Conservation (phyloP, 1,284 basidiomycete species). For the Sphagnurus paluster region DNA sequence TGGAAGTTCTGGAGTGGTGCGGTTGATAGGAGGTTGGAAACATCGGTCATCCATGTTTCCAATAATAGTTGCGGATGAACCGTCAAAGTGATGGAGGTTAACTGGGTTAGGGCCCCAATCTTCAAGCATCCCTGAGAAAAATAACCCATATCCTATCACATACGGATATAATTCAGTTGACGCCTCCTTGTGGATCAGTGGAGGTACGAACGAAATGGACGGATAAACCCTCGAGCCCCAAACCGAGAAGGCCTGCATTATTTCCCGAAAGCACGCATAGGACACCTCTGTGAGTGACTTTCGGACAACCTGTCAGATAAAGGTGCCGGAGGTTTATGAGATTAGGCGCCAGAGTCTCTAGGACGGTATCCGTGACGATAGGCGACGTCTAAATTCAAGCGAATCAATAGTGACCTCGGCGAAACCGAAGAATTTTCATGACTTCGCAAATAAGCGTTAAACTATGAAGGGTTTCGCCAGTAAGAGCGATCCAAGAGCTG, state of each 20-base stretch:
- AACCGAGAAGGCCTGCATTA: constrained; percentile 42
- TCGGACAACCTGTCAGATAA: constrained; percentile 63
- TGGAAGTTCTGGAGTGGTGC: constrained; percentile 59
- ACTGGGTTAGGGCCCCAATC: constrained; percentile 36
- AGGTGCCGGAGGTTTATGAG: constrained; percentile 53
- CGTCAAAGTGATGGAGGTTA: constrained; percentile 62
- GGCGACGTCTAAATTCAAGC: constrained; percentile 45
- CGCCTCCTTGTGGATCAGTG: background rate
- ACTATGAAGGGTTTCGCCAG: constrained; percentile 45
- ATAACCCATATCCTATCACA: constrained; percentile 48
- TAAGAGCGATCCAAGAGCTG: constrained; percentile 48
- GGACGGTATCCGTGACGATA: constrained; percentile 53
- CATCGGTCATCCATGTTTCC: constrained; percentile 42
- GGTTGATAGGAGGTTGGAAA: constrained; percentile 43
- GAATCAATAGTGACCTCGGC: constrained; percentile 9
- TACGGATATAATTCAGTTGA: background rate
- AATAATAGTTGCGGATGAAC: constrained; percentile 37
- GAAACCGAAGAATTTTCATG: background rate
- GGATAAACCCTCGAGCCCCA: constrained; percentile 68
- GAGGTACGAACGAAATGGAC: constrained; percentile 48
- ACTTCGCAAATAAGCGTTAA: constrained; percentile 72
- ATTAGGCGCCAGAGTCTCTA: constrained; percentile 48
- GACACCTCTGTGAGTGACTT: constrained; percentile 63
- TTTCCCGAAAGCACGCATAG: constrained; percentile 46
- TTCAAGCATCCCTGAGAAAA: constrained; percentile 42